Evolutionary conservation across 352 stramenopile genomes (phyloP).

Genomic region (Chrysophaeum taylorii): DNA sequence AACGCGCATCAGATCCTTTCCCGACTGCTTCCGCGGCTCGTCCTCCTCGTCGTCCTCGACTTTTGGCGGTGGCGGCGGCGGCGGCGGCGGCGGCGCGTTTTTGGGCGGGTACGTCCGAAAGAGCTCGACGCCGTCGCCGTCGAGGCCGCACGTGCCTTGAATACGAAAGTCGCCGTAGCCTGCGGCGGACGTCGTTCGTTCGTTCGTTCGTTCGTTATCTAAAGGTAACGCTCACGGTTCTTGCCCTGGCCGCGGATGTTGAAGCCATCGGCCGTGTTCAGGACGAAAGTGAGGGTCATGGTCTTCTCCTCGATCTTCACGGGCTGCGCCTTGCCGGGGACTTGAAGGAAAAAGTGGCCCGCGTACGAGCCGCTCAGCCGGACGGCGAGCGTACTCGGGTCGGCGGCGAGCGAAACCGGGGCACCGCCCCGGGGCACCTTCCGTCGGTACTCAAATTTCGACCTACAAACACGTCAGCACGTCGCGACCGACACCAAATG

Average conservation of each 20-base stretch:
- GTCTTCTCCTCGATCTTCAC: not conserved
- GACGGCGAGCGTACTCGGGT: not conserved
- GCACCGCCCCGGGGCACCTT: not conserved
- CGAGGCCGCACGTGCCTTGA: not conserved
- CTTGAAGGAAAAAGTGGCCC: constrained; percentile 7
- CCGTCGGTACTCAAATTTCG: not conserved
- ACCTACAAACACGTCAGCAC: too few species aligned
- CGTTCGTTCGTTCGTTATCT: too few species aligned
- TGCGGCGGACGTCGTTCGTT: too few species aligned
- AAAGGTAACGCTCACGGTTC: too few species aligned
- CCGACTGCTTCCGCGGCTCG: not conserved
- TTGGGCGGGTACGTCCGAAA: not conserved
- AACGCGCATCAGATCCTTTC: not conserved
- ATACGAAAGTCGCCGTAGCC: constrained; percentile 6
- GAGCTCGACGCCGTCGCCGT: not conserved
- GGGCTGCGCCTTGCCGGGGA: not conserved
- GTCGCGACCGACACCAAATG: too few species aligned
- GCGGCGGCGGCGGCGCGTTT: not conserved
- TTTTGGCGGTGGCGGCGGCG: not conserved
- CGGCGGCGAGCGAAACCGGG: not conserved
- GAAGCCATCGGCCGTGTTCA: not conserved
- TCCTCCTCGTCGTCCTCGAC: not conserved
- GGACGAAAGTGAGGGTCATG: not conserved
- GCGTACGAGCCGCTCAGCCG: not conserved
- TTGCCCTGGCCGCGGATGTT: not conserved